phyloP scores from a whole-genome alignment of 495 filamentous ascomycete species.

The Aspergillus egyptiacus region DNA sequence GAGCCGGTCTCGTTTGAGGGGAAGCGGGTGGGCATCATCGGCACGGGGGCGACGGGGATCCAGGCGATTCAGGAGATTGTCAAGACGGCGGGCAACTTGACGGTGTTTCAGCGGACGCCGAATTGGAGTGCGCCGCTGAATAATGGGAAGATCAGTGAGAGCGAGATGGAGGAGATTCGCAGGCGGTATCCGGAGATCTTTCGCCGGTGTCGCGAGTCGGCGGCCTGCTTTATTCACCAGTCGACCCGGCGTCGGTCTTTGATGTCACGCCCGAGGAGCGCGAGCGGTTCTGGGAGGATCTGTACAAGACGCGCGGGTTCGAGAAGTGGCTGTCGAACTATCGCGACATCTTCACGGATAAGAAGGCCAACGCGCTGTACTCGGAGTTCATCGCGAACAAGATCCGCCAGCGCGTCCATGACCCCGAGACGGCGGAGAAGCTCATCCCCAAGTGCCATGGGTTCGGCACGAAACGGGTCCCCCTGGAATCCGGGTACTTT shows the following conservation, averaged over 20 bases:
- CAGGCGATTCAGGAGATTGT: constrained; percentile 25
- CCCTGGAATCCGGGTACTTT: constrained; percentile 48
- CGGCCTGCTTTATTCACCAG: constrained; percentile 25
- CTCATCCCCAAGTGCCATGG: constrained; percentile 47
- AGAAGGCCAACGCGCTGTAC: constrained; percentile 21
- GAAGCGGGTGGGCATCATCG: constrained; percentile 49
- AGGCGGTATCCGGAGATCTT: constrained; percentile 38
- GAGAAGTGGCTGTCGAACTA: constrained; percentile 28
- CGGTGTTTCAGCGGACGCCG: constrained; percentile 49
- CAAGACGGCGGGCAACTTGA: constrained; percentile 33
- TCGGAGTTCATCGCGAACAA: constrained; percentile 31
- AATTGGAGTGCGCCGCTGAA: constrained; percentile 48
- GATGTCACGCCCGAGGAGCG: constrained; percentile 41
- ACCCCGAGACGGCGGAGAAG: constrained; percentile 40
- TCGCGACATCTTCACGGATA: constrained; percentile 21
- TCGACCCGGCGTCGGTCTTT: constrained; percentile 35
- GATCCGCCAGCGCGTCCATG: constrained; percentile 38
- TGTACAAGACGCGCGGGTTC: constrained; percentile 36
- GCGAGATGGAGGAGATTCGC: constrained; percentile 41
- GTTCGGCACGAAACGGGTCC: constrained; percentile 46
- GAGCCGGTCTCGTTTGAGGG: constrained; percentile 34
- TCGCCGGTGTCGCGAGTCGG: constrained; percentile 19
- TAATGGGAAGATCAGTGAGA: constrained; percentile 34
- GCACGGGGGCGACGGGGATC: constrained; percentile 29
- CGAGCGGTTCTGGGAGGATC: constrained; percentile 24